Evolutionary conservation across 768 basidiomycete genomes (phyloP).

Genomic region (Saitozyma sp.): DNA sequence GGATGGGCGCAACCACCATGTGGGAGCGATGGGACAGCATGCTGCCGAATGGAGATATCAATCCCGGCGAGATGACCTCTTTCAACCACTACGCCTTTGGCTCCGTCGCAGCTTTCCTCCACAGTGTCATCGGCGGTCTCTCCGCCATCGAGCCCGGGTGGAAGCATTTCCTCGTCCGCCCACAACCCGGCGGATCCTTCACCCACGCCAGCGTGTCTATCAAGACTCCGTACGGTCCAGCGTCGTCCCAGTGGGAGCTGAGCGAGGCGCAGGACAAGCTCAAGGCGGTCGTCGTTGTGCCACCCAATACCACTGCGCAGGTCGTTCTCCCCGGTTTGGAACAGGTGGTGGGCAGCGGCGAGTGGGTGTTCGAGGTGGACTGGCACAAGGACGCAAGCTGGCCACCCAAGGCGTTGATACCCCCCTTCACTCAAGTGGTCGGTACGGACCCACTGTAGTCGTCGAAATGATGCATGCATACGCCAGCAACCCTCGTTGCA

Average conservation of each 20-base stretch:
- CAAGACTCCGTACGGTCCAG: conserved; percentile 24
- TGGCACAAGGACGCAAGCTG: conserved; percentile 19
- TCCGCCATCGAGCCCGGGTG: conserved; percentile 28
- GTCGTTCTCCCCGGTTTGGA: conserved; percentile 27
- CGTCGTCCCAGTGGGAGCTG: conserved; percentile 22
- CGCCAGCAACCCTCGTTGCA: too few relatives aligned
- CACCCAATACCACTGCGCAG: conserved; percentile 25
- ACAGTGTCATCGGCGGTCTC: conserved; percentile 29
- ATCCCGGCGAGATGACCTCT: conserved; percentile 40
- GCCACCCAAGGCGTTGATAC: conserved; percentile 22
- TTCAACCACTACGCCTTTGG: conserved; percentile 46
- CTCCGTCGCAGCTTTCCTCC: conserved; percentile 31
- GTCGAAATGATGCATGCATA: too few relatives aligned
- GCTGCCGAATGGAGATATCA: conserved; percentile 35
- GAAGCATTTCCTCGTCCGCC: conserved; percentile 24
- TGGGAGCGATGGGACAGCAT: conserved; percentile 46
- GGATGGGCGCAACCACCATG: conserved; percentile 34
- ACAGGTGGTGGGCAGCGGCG: conserved; percentile 31
- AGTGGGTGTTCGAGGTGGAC: conserved; percentile 14
- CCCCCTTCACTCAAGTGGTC: too few relatives aligned
- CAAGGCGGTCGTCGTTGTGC: conserved; percentile 22
- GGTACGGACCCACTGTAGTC: too few relatives aligned
- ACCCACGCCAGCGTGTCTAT: conserved; percentile 11
- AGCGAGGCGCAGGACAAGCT: conserved; percentile 16
- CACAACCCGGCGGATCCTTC: conserved; percentile 30